These are phyloP conservation scores for Arthrobotrys iridis DNA, from an alignment of 2,329 filamentous ascomycete species.

Conservation along the genomic window DNA sequence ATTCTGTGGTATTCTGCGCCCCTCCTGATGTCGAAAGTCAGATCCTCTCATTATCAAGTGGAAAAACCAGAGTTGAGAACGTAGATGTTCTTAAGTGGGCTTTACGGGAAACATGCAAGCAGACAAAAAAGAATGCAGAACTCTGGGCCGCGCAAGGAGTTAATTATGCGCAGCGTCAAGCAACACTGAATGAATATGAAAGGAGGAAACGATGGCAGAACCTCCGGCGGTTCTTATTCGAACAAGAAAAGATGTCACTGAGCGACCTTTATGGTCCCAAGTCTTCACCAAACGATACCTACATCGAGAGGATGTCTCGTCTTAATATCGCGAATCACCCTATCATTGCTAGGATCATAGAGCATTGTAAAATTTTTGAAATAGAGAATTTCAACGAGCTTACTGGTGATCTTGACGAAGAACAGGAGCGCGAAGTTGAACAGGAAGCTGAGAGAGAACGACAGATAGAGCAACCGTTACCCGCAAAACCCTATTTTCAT, in stretches of 20 bases:
- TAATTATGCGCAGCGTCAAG: constrained; percentile 61
- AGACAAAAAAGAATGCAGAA: constrained; percentile 66
- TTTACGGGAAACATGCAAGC: constrained; percentile 68
- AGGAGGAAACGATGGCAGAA: neutral
- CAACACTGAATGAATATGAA: neutral
- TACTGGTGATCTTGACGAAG: constrained; percentile 64
- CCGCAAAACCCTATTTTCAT: constrained; percentile 61
- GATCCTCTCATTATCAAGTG: constrained; percentile 61
- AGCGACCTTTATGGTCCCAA: constrained; percentile 65
- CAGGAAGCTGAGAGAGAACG: constrained; percentile 72
- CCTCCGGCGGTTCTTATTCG: constrained; percentile 63
- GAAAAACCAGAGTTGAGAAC: constrained; percentile 62
- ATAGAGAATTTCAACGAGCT: constrained; percentile 23
- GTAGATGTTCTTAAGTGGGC: constrained; percentile 70
- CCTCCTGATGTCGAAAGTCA: constrained; percentile 69
- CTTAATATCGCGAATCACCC: constrained; percentile 8
- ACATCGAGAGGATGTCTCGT: constrained; percentile 1
- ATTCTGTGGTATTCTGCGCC: constrained; percentile 68
- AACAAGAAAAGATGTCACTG: constrained; percentile 68
- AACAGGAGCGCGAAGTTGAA: constrained; percentile 75
- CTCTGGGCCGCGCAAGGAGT: constrained; percentile 72
- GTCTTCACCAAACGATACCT: constrained; percentile 54
- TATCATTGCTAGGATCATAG: constrained; percentile 52
- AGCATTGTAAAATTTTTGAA: constrained; percentile 62
- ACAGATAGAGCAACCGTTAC: constrained; percentile 66